A percentile compares a stretch with the other conserved stretches of the same genome.
These are phyloP conservation scores for Myxozyma kluyveri DNA, from an alignment of 805 yeast genomes.

Conservation along the genomic window DNA sequence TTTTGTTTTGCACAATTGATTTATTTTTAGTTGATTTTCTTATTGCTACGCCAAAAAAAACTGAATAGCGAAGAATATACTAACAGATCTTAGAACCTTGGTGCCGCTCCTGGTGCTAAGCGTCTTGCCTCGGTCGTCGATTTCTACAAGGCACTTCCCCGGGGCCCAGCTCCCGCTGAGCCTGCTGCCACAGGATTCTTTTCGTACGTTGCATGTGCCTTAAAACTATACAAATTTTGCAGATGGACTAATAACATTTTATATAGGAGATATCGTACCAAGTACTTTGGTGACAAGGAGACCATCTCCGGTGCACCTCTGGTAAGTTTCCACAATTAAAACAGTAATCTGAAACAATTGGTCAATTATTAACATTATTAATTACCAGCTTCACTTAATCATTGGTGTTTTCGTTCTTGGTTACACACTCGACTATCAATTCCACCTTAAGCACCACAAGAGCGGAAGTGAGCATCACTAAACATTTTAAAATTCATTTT, in stretches of 20 bases:
- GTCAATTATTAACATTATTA: background rate
- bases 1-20: too few relatives aligned
- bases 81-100: conserved; percentile 60
- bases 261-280: conserved; percentile 59
- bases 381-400: conserved; percentile 20
- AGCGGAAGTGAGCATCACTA: too few relatives aligned
- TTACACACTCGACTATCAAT: conserved; percentile 88
- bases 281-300: conserved; percentile 80
- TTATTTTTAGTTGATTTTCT: too few relatives aligned
- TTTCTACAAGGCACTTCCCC: conserved; percentile 94
- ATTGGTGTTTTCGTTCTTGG: conserved; percentile 47
- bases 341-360: background rate
- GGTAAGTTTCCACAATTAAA: conserved; percentile 18
- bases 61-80: background rate
- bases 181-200: conserved; percentile 47
- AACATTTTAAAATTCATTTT: too few relatives aligned
- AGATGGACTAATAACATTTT: background rate
- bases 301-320: conserved; percentile 81
- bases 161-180: conserved; percentile 79
- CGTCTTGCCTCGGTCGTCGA: conserved; percentile 93
- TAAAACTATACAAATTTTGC: background rate
- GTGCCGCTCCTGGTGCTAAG: conserved; percentile 94
- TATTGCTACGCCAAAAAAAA: background rate
- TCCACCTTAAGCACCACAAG: conserved; percentile 50
- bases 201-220: conserved; percentile 21